phyloP scores from a whole-genome alignment of 495 filamentous ascomycete genomes.

The Hyaloscypha finlandica region DNA sequence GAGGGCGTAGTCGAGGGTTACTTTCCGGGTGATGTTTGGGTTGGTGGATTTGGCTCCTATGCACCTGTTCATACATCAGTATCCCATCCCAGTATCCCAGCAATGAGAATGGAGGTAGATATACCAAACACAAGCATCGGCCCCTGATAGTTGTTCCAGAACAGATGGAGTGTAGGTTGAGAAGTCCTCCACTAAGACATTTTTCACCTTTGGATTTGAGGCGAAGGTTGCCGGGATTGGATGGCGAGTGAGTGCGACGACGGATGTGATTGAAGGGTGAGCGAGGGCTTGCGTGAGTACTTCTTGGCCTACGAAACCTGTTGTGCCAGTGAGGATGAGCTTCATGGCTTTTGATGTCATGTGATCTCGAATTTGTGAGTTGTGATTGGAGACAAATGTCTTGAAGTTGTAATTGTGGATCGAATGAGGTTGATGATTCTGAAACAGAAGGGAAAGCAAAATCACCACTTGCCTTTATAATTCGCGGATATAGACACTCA shows the following conservation, averaged over 20 bases:
- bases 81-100: neutral
- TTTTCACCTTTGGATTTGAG: slow-evolving; percentile 40
- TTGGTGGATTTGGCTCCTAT: slow-evolving; percentile 47
- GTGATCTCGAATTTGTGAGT: too few species aligned
- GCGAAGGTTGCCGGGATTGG: slow-evolving; percentile 27
- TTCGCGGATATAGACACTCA: too few species aligned
- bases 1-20: slow-evolving; percentile 47
- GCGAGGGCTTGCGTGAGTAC: slow-evolving; percentile 45
- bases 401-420: too few species aligned
- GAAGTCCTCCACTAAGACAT: slow-evolving; percentile 44
- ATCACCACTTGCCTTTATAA: too few species aligned
- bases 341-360: slow-evolving; percentile 43
- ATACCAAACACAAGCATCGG: slow-evolving; percentile 57
- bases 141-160: slow-evolving; percentile 43
- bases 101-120: too few species aligned
- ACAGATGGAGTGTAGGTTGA: slow-evolving; percentile 43
- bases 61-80: slow-evolving; percentile 34
- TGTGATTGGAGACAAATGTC: too few species aligned
- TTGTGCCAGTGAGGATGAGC: slow-evolving; percentile 52
- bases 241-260: slow-evolving; percentile 46
- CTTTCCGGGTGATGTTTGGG: slow-evolving; percentile 36
- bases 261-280: slow-evolving; percentile 40
- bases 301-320: slow-evolving; percentile 49
- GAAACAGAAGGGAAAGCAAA: too few species aligned
- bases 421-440: too few species aligned